These are phyloP conservation scores for Drechslera avenae DNA, from an alignment of 2,329 filamentous ascomycete genomes.

Conservation along the genomic window DNA sequence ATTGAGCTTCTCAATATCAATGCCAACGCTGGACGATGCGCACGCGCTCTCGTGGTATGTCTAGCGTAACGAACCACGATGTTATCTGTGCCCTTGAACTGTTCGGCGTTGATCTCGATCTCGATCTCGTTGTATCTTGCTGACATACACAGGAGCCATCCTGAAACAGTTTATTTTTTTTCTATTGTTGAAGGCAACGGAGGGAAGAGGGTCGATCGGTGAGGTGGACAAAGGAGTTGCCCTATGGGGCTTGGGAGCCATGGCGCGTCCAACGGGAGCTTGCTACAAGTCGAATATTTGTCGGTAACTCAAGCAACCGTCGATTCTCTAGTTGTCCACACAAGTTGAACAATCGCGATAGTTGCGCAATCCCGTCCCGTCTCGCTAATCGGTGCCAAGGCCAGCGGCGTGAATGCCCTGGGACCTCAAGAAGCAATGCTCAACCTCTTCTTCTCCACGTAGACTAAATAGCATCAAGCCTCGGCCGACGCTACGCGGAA, in stretches of 20 bases:
- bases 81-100: neutral
- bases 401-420: constrained; percentile 1
- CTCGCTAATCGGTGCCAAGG: constrained; percentile 7
- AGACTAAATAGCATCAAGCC: neutral
- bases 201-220: neutral
- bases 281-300: constrained; percentile 1
- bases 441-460: neutral
- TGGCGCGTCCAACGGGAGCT: neutral
- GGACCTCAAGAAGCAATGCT: constrained; percentile 1
- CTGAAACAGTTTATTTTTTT: neutral
- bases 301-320: neutral
- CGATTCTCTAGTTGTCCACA: too few species aligned
- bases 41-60: neutral
- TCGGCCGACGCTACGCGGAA: constrained; percentile 6
- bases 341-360: neutral
- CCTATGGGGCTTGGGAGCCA: neutral
- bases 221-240: neutral
- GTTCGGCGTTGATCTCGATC: neutral
- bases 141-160: too few species aligned
- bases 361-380: constrained; percentile 8
- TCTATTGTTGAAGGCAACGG: neutral
- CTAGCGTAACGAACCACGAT: neutral
- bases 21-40: neutral
- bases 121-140: too few species aligned
- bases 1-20: neutral